Evolutionary conservation across 352 stramenopile genomes (phyloP).

Genomic region (Globisporangium abappressorium): DNA sequence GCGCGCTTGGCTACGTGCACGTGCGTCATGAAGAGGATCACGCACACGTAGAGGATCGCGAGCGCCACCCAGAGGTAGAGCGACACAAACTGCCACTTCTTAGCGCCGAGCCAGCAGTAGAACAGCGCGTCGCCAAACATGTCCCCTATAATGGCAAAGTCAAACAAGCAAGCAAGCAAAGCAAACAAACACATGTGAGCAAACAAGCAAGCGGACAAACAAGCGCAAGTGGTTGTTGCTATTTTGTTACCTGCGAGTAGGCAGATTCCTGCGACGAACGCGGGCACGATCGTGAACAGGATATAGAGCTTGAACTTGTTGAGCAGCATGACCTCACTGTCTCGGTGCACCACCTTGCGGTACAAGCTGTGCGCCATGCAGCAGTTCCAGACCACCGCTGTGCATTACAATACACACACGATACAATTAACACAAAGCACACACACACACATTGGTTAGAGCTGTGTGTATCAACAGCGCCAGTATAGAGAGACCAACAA

Average conservation of each 20-base stretch:
- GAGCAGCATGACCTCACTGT: constrained; percentile 62
- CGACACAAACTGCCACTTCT: constrained; percentile 42
- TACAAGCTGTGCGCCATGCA: constrained; percentile 74
- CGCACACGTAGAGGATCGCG: constrained; percentile 63
- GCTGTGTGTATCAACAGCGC: background rate
- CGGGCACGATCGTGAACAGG: constrained; percentile 38
- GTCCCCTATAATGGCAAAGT: constrained; percentile 7
- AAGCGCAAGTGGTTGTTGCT: background rate
- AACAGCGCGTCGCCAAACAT: constrained; percentile 50
- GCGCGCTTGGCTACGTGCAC: constrained; percentile 41
- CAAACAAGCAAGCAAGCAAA: constrained; percentile 7
- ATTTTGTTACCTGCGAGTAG: constrained; percentile 29
- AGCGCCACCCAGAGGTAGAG: constrained; percentile 68
- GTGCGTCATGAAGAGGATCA: constrained; percentile 64
- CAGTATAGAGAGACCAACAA: background rate
- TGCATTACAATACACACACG: background rate
- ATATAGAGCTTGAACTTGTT: constrained; percentile 62
- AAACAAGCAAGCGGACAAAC: background rate
- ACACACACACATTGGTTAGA: background rate
- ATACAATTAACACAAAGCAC: background rate
- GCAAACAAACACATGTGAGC: background rate
- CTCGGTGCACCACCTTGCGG: constrained; percentile 58
- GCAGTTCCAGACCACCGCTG: constrained; percentile 65
- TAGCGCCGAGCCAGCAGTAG: constrained; percentile 73
- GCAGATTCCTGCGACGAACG: constrained; percentile 32